These are phyloP conservation scores for Stenogyne calaminthoides DNA, from an alignment of 305 asterid genomes.

Conservation along the genomic window DNA sequence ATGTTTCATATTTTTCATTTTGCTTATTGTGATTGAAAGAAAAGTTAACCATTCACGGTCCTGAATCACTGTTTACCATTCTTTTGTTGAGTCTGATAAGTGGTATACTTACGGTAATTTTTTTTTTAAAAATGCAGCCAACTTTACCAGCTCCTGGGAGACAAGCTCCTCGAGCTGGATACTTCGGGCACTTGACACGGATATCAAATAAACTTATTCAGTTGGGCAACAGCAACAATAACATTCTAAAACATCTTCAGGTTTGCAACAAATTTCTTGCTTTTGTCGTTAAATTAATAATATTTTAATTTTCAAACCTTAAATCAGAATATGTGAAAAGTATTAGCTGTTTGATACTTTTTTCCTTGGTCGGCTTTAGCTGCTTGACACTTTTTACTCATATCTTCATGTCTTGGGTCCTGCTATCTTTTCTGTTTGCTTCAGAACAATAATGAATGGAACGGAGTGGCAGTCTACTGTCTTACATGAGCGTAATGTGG, in stretches of 20 bases:
- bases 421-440: constrained; percentile 28
- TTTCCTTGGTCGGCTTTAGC: too few species aligned
- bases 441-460: constrained; percentile 80
- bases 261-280: constrained; percentile 36
- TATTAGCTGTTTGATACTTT: background rate
- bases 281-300: background rate
- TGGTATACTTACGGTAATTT: constrained; percentile 12
- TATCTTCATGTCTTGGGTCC: constrained; percentile 9
- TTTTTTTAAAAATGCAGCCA: constrained; percentile 53
- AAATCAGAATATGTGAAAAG: background rate
- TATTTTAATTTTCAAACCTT: constrained; percentile 1
- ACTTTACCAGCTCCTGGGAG: constrained; percentile 56
- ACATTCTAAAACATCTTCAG: constrained; percentile 61
- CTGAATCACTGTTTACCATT: background rate
- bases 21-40: constrained; percentile 17
- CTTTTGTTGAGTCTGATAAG: constrained; percentile 14
- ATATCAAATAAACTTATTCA: constrained; percentile 79
- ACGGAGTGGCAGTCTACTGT: constrained; percentile 77
- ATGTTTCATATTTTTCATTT: background rate
- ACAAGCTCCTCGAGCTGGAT: constrained; percentile 71
- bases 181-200: constrained; percentile 82
- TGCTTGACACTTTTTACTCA: constrained; percentile 1
- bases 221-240: constrained; percentile 54
- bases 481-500: constrained; percentile 80
- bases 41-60: background rate